These are phyloP conservation scores for Thalassiosira livingstoniorum DNA, from an alignment of 352 stramenopile genomes.

Conservation along the genomic window DNA sequence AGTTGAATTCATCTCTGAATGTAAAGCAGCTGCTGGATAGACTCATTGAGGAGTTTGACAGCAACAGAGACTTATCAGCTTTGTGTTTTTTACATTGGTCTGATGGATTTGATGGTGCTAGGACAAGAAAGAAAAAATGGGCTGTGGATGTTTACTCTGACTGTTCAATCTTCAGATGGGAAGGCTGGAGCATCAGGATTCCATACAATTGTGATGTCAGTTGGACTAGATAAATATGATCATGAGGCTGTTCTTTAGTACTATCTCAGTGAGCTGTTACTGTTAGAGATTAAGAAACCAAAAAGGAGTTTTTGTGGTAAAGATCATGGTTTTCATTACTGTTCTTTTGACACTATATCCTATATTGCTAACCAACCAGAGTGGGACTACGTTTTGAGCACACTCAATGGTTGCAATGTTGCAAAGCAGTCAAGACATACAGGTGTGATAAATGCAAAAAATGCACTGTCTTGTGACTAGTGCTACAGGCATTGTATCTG, in stretches of 20 bases:
- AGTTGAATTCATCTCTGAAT: too few relatives aligned
- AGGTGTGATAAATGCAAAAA: neutral
- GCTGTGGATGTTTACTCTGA: slow-evolving; percentile 38
- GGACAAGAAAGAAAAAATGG: slow-evolving; percentile 12
- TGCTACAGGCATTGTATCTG: neutral
- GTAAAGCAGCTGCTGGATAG: too few relatives aligned
- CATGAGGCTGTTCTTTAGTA: slow-evolving; percentile 9
- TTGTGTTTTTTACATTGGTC: slow-evolving; percentile 13
- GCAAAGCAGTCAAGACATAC: neutral
- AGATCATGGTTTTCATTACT: neutral
- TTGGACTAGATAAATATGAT: neutral
- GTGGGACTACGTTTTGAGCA: neutral
- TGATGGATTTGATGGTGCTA: slow-evolving; percentile 25
- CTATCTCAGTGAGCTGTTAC: slow-evolving; percentile 4
- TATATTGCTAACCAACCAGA: slow-evolving; percentile 23
- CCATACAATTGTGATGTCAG: slow-evolving; percentile 10
- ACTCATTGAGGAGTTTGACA: too few relatives aligned
- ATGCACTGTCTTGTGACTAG: neutral
- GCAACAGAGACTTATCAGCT: too few relatives aligned
- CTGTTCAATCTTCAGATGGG: neutral
- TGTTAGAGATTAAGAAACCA: neutral
- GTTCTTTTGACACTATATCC: neutral
- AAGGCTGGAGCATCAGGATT: slow-evolving; percentile 8
- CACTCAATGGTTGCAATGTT: neutral
- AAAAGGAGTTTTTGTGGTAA: neutral